Evolutionary conservation across 345 rosid species (phyloP).

Genomic region (Brassica nigra): DNA sequence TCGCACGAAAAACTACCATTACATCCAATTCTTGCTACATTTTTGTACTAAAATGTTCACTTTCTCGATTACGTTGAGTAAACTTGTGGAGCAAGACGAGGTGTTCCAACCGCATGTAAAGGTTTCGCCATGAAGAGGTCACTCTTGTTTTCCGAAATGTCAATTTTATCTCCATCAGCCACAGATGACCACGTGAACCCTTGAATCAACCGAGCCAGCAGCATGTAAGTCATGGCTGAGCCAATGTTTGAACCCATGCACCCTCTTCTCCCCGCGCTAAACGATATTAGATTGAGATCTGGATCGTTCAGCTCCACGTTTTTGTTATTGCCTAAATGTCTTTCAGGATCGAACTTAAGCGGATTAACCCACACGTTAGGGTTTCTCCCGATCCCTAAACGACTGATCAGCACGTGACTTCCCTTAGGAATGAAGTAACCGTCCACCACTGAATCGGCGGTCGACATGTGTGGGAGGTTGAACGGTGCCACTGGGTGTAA

Average conservation of each 20-base stretch:
- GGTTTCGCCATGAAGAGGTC: constrained; percentile 39
- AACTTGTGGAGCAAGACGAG: constrained; percentile 42
- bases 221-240: constrained; percentile 50
- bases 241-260: constrained; percentile 50
- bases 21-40: neutral
- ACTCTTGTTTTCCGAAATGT: constrained; percentile 23
- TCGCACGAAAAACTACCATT: neutral
- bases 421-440: constrained; percentile 60
- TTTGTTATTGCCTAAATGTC: constrained; percentile 37
- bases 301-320: constrained; percentile 41
- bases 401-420: constrained; percentile 50
- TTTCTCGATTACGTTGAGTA: constrained; percentile 19
- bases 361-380: constrained; percentile 56
- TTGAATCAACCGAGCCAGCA: constrained; percentile 55
- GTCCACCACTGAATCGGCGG: constrained; percentile 32
- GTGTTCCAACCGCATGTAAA: constrained; percentile 41
- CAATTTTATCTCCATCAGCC: neutral
- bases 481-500: constrained; percentile 37
- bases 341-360: constrained; percentile 47
- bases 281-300: constrained; percentile 44
- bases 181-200: constrained; percentile 49
- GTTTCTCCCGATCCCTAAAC: constrained; percentile 51
- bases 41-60: neutral
- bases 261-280: constrained; percentile 58
- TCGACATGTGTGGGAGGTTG: constrained; percentile 51